Percentiles rank a stretch among this genome's conserved stretches.
Conservation (phyloP, 2,329 filamentous ascomycete species). For the Diaporthe citrichinensis region DNA sequence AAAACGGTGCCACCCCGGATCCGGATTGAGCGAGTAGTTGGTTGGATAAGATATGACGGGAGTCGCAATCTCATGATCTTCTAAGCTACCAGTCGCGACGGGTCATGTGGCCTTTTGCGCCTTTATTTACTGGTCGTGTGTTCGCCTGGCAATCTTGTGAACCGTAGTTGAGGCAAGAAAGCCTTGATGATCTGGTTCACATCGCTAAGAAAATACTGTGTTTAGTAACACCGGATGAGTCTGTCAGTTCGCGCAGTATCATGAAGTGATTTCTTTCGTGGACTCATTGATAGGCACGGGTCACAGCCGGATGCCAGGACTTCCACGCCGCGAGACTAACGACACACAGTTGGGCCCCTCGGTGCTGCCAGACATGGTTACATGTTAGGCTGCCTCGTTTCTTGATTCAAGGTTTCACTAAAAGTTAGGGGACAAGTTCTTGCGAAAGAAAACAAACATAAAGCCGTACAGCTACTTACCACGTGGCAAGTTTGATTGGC, state of each 20-base stretch:
- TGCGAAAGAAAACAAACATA: background rate
- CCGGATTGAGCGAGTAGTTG: background rate
- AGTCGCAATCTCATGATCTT: background rate
- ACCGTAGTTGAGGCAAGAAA: background rate
- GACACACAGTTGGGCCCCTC: background rate
- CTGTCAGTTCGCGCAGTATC: background rate
- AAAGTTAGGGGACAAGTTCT: background rate
- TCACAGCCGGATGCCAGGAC: background rate
- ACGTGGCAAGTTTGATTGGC: no score
- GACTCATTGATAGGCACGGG: no score
- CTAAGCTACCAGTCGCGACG: background rate
- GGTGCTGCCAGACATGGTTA: background rate
- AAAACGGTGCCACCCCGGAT: background rate
- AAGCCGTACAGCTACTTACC: background rate
- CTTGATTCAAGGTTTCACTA: no score
- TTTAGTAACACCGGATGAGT: background rate
- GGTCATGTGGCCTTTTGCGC: background rate
- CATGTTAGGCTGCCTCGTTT: no score
- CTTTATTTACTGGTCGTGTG: background rate
- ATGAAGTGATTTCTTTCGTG: background rate
- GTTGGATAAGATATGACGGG: background rate
- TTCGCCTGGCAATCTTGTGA: background rate
- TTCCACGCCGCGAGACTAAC: background rate
- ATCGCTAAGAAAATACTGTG: background rate
- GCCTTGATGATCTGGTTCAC: no score